These are phyloP conservation scores for Mucor lusitanicus DNA, from an alignment of 371 early-diverging fungal species.

Conservation along the genomic window DNA sequence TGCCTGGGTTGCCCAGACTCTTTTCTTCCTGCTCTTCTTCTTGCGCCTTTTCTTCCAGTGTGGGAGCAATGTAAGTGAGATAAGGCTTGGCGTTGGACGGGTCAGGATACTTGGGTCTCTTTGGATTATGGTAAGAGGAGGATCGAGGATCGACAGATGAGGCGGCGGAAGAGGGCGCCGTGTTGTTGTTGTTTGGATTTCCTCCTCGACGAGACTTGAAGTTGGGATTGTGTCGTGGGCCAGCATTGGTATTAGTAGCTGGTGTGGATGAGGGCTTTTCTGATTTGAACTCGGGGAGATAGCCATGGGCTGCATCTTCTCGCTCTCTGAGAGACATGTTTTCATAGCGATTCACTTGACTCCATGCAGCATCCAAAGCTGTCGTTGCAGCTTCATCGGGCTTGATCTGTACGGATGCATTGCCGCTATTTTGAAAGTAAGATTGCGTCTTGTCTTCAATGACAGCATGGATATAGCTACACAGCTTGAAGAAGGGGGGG, in stretches of 20 bases:
- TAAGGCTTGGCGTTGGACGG: conserved; percentile 25
- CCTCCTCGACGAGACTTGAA: conserved; percentile 7
- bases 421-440: not conserved
- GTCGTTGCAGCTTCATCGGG: not conserved
- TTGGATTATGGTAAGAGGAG: not conserved
- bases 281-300: conserved; percentile 13
- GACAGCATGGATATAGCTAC: conserved; percentile 10
- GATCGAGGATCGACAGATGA: not conserved
- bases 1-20: conserved; percentile 20
- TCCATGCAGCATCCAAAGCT: conserved; percentile 31
- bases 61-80: conserved; percentile 22
- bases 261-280: not conserved
- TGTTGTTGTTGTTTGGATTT: conserved; percentile 1
- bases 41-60: conserved; percentile 26
- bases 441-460: conserved; percentile 1
- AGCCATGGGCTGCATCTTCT: conserved; percentile 32
- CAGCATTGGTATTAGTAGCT: not conserved
- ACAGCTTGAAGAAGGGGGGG: conserved; percentile 26
- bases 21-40: conserved; percentile 25
- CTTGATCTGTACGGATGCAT: not conserved
- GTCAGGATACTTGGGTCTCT: conserved; percentile 13
- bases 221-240: not conserved
- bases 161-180: not conserved
- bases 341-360: conserved; percentile 33
- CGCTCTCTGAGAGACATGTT: conserved; percentile 41